Evolutionary conservation across 495 filamentous ascomycete species (phyloP).

Genomic region (Penicillium steckii): DNA sequence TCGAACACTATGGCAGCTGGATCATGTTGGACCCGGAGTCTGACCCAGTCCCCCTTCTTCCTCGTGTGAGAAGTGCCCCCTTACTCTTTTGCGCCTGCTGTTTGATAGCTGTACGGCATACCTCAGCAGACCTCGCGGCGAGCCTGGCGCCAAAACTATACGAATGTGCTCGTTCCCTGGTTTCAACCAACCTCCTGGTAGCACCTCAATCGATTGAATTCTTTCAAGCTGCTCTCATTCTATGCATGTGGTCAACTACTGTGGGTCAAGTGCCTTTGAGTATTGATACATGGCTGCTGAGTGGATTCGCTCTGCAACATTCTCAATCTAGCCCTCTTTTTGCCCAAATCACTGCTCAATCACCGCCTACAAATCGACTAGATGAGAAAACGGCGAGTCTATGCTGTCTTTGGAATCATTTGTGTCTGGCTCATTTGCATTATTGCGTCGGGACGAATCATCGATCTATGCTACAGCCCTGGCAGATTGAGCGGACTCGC

Average conservation of each 20-base stretch:
- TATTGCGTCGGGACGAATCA: slow-evolving; percentile 48
- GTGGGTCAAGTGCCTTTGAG: slow-evolving; percentile 46
- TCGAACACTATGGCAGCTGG: slow-evolving; percentile 43
- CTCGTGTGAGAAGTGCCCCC: slow-evolving; percentile 33
- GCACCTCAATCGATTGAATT: slow-evolving; percentile 43
- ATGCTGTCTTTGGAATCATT: slow-evolving; percentile 47
- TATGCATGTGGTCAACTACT: slow-evolving; percentile 49
- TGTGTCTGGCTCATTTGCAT: slow-evolving; percentile 45
- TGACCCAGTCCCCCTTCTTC: slow-evolving; percentile 22
- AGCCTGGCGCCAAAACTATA: slow-evolving; percentile 39
- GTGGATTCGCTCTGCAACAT: slow-evolving; percentile 46
- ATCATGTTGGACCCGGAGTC: slow-evolving; percentile 33
- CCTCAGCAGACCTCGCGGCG: slow-evolving; percentile 35
- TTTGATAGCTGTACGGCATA: slow-evolving; percentile 46
- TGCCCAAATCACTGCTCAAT: slow-evolving; percentile 15
- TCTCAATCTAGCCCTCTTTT: slow-evolving; percentile 39
- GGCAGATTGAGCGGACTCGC: slow-evolving; percentile 39
- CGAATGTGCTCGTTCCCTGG: slow-evolving; percentile 34
- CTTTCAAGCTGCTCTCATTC: slow-evolving; percentile 43
- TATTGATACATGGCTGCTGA: slow-evolving; percentile 48
- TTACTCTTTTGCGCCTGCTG: slow-evolving; percentile 41
- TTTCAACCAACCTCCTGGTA: slow-evolving; percentile 31
- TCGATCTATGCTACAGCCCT: slow-evolving; percentile 32
- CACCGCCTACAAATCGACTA: slow-evolving; percentile 5
- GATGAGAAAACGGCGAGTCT: slow-evolving; percentile 21